Percentiles rank a stretch among this genome's conserved stretches.
These are phyloP conservation scores for Marasmius tenuissimus DNA, from an alignment of 1,284 basidiomycete genomes.

Conservation along the genomic window DNA sequence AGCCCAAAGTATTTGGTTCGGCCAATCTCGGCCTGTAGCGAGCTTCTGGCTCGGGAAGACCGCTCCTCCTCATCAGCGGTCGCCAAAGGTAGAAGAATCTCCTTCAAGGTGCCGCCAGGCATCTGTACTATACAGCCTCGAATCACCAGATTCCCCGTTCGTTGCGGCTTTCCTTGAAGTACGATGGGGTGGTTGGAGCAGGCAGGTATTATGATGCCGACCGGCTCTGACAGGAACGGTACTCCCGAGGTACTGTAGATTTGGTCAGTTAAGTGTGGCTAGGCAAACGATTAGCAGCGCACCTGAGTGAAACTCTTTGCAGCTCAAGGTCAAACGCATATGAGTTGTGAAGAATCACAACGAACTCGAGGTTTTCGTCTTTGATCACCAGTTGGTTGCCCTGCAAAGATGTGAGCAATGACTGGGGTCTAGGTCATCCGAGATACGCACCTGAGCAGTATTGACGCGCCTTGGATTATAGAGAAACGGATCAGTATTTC, in stretches of 20 bases:
- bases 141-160: slow-evolving; percentile 68
- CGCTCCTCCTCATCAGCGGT: slow-evolving; percentile 73
- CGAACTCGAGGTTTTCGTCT: slow-evolving; percentile 81
- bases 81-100: slow-evolving; percentile 77
- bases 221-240: slow-evolving; percentile 65
- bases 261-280: neutral
- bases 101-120: slow-evolving; percentile 68
- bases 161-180: slow-evolving; percentile 66
- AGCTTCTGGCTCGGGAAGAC: slow-evolving; percentile 54
- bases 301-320: slow-evolving; percentile 82
- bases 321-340: slow-evolving; percentile 90
- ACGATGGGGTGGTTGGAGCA: slow-evolving; percentile 64
- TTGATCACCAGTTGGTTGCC: slow-evolving; percentile 72
- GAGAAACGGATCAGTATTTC: slow-evolving; percentile 76
- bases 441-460: slow-evolving; percentile 53
- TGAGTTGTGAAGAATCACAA: slow-evolving; percentile 86
- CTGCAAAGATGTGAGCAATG: slow-evolving; percentile 32
- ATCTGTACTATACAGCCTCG: slow-evolving; percentile 81
- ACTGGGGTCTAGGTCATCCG: neutral
- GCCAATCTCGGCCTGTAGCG: slow-evolving; percentile 61
- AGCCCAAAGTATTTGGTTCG: slow-evolving; percentile 74
- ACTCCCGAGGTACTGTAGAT: slow-evolving; percentile 78
- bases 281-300: slow-evolving; percentile 15
- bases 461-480: slow-evolving; percentile 79
- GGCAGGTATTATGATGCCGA: slow-evolving; percentile 57